Conservation (phyloP, 495 filamentous ascomycete species). For the Aspergillus carlsbadensis region DNA sequence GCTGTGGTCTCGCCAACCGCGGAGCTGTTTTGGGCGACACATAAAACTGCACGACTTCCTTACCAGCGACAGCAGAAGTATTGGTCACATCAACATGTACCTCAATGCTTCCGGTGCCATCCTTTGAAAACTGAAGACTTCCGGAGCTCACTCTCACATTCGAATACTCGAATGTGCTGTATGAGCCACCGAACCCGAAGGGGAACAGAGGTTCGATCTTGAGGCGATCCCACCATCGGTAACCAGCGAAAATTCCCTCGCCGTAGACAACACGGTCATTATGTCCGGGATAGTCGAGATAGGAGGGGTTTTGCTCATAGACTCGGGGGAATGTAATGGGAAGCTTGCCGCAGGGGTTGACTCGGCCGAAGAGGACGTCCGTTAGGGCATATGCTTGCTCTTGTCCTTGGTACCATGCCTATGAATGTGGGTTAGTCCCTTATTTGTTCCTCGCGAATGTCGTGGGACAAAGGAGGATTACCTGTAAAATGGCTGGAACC, state of each 20-base stretch:
- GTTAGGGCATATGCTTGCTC: slow-evolving; percentile 54
- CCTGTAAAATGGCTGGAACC: slow-evolving; percentile 26
- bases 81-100: neutral
- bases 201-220: slow-evolving; percentile 61
- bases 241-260: slow-evolving; percentile 71
- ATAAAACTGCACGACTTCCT: slow-evolving; percentile 3
- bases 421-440: slow-evolving; percentile 26
- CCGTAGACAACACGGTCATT: slow-evolving; percentile 5
- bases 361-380: slow-evolving; percentile 54
- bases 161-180: slow-evolving; percentile 58
- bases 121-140: neutral
- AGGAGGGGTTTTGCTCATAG: slow-evolving; percentile 62
- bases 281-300: slow-evolving; percentile 59
- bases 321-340: slow-evolving; percentile 57
- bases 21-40: neutral
- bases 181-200: slow-evolving; percentile 74
- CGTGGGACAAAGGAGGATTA: neutral
- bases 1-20: neutral
- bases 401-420: slow-evolving; percentile 63
- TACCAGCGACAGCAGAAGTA: neutral
- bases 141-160: neutral
- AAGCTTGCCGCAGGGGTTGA: slow-evolving; percentile 50
- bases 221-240: slow-evolving; percentile 67
- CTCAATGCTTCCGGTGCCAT: neutral
- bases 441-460: no score